Evolutionary conservation across 352 stramenopile species (phyloP).

Genomic region (Phytophthora ramorum): DNA sequence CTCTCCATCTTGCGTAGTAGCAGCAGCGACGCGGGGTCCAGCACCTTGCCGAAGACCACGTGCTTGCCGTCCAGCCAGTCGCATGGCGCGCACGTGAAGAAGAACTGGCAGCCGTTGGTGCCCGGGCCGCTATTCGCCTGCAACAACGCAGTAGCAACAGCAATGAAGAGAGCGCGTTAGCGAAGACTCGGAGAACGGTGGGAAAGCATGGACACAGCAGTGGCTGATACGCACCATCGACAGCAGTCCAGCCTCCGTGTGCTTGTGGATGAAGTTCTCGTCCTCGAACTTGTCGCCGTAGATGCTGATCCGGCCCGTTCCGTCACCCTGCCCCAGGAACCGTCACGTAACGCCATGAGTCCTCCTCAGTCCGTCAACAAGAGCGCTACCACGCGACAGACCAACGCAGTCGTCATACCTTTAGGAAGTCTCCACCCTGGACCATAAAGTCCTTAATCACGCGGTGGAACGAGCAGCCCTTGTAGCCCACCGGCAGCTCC

Average conservation of each 20-base stretch:
- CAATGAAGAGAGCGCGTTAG: conserved; percentile 4
- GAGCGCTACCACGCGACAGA: not conserved
- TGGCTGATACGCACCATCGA: conserved; percentile 67
- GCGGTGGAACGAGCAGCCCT: conserved; percentile 87
- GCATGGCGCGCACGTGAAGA: conserved; percentile 93
- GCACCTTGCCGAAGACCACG: conserved; percentile 96
- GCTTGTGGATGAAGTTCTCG: conserved; percentile 86
- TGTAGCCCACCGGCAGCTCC: conserved; percentile 90
- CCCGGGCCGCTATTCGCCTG: conserved; percentile 94
- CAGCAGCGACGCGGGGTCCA: conserved; percentile 87
- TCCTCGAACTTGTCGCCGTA: conserved; percentile 90
- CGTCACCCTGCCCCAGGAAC: conserved; percentile 61
- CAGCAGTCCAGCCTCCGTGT: conserved; percentile 78
- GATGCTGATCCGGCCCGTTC: conserved; percentile 85
- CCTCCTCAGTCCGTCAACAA: not conserved
- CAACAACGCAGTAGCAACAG: not conserved
- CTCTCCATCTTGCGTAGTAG: conserved; percentile 93
- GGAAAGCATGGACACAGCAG: not conserved
- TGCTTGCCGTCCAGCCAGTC: conserved; percentile 97
- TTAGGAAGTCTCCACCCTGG: conserved; percentile 88
- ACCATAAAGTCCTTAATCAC: conserved; percentile 95
- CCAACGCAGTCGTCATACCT: conserved; percentile 40
- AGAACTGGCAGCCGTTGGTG: conserved; percentile 96
- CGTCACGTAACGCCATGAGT: conserved; percentile 13
- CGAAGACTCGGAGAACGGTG: not conserved